Evolutionary conservation across 2,329 filamentous ascomycete species (phyloP), one percentile per base, ranked within the genome.

Genomic region (Aspergillus pseudoviridinutans): DNA sequence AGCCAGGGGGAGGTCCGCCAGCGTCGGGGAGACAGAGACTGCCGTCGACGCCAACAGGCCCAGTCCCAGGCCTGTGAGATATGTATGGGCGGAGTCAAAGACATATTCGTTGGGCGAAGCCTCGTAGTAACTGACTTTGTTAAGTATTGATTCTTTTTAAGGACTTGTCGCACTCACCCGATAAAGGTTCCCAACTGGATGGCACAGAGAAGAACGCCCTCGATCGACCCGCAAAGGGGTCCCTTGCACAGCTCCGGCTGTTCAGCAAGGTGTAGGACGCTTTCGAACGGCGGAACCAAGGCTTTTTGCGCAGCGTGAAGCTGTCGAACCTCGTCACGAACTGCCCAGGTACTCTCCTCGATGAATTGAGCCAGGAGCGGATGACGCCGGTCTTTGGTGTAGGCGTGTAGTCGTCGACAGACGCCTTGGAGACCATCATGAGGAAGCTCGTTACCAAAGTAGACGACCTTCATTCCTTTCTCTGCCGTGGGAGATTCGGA

Each of bases 381-480:
- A 63, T 77, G 68, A 56, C 28, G 28, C 28, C 28, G 28, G 28
- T 12, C 28, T 29, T 29, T 29, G 28, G 28, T 29, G 28, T 29
- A 29, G 28, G 28, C 57, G 35, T 74, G 70, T 4, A 82, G 63
- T 3, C 68, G 64, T 5, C 78, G 78, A 47, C 76, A 68, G 1
- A 81, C 60, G 17, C 69, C 62, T 24, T 68, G 57, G 7, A 80
- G 63, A 56, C 81, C 75, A 49, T 80, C 79, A 6, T 68, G 66
- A 0, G 79, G 79, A 52, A 82, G 79, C 58, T 82, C 78, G 55
- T 82, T 81, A 64, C 75, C 72, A 65, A 81, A 82, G 63, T 77
- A 80, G n/a, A 71, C 52, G 38, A 80, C 50, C 57, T 61, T 64
- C 55, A 63, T 57, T 29, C 28, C 28, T 29, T 29, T 29, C 28